Base-by-base conservation (phyloP, 2,329 filamentous ascomycete species). In the Curvularia lunata region DNA sequence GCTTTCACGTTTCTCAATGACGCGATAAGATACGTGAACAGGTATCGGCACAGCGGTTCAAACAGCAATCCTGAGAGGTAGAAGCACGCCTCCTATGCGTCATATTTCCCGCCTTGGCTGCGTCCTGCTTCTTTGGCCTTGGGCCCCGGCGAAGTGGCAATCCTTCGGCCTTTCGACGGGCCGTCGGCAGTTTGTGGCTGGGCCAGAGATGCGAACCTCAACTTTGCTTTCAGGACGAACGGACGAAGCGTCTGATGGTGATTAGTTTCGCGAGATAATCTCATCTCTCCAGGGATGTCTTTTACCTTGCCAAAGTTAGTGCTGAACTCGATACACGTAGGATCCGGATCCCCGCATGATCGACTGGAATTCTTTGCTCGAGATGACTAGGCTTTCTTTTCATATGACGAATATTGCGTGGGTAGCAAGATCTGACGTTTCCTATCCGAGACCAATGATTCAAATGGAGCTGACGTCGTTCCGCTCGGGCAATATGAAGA, bases 1-100 rank as follows among this genome's bases (percentile, higher is more conserved):
- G 32, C 48, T 49, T 54, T 64, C 63, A 66, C 62, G 63, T 66
- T 66, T 56, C 46, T 58, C 41, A 58, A 53, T 37, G 48, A 21
- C 28, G 57, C 52, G 57, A 55, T 57, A 41, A 54, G 59, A 64
- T 60, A 61, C 59, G 63, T 45, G 52, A 48, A 34, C 47, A 16
- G 46, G 46, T 8, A 19, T 41, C 28, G 38, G 48, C 58, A 32
- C 48, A 28, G 45, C 59, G 45, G 38, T 51, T 52, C 47, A 27
- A 51, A 30, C 46, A 47, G 48, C 52, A 61, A 23, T 54, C 49
- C 45, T 43, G 34, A 38, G 18, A 25, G 37, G 43, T 56, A 38
- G 42, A 32, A 30, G 48, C 43, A 48, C 37, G 50, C 16, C 40
- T 54, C 45, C 10, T 8, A 25, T 48, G 50, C 50, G 45, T 57